Evolutionary conservation across 106 monocot genomes (phyloP), one percentile per base, ranked within the genome.

Genomic region (Agapanthus africanus): DNA sequence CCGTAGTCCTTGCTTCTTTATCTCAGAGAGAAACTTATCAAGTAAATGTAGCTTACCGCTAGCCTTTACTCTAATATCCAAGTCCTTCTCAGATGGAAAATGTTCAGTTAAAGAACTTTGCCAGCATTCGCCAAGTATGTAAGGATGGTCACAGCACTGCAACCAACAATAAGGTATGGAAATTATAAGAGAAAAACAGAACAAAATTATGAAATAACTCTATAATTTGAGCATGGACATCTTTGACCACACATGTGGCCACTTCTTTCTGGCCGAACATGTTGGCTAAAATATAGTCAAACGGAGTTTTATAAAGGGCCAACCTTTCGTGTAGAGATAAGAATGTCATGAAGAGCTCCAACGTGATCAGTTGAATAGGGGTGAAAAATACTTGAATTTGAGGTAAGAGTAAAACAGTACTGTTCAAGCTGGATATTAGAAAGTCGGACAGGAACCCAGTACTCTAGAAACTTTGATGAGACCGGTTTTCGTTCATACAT

Each of bases 121-220:
- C 75, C 92, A 68, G 11, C 36, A 73, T 41, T 71, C 59, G 54
- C 87, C 82, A 70, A 99, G 80, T 37, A 99, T 66, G 75, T 89
- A 99, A 51, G 97, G 97, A 74, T 99, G 97, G 59, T 99, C 97
- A 72, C 97, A 99, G 32, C 97, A 99, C 97, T 99, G 82, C 47
- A 26, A 63, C 23, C n/a, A 67, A 71, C 56, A 69, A 41, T 37
- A 66, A 49, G 26, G n/a, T n/a, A n/a, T n/a, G n/a, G n/a, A n/a
- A n/a, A n/a, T n/a, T n/a, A n/a, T n/a, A n/a, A n/a, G n/a, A n/a
- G n/a, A n/a, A n/a, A n/a, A n/a, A n/a, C n/a, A n/a, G n/a, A n/a
- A n/a, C n/a, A n/a, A n/a, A n/a, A n/a, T n/a, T n/a, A n/a, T n/a
- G n/a, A n/a, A n/a, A n/a, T n/a, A n/a, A n/a, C n/a, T n/a, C n/a